Evolutionary conservation across 164 flowering plant genomes (phyloP), one percentile per base, ranked within the genome.

Genomic region (Stephania cephalantha): DNA sequence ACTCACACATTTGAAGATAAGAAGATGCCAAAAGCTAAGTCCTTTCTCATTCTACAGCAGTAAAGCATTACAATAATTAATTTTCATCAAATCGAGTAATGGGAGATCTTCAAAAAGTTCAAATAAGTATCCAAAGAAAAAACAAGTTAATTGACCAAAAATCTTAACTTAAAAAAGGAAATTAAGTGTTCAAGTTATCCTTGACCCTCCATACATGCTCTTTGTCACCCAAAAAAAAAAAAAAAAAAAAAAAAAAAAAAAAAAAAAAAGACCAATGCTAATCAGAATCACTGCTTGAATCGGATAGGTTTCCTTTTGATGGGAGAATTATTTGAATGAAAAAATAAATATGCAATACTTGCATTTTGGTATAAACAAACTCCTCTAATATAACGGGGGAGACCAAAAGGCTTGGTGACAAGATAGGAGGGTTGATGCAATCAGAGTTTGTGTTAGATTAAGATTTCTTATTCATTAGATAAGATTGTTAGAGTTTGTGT

Each of bases 1-100:
- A 75, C 78, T 79, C 76, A 91, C 83, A 71, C 78, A 78, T 63
- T 81, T 85, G 84, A 95, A 95, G 58, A 90, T 88, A 81, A 95
- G 53, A 46, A 77, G 79, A 83, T 84, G 76, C 90, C 91, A 93
- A 79, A 73, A 82, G 79, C 82, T 81, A 70, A 35, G 25, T 20
- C 66, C 68, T 42, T 61, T 72, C 66, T 76, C 88, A 91, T 88
- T 80, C 70, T 73, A 77, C 75, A 79, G 75, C 6, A 53, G 71
- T 71, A 45, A 13, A 77, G 31, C 68, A 68, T 20, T 55, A 29
- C 20, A n/a, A 18, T 52, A 2, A 35, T 53, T 22, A 42, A 42
- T 71, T n/a, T 44, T 46, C 50, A 18, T 69, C 17, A 48, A 69
- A 35, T 30, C 1, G 22, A 17, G 17, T 35, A 44, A 0, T 25